Conservation (phyloP, 2,329 filamentous ascomycete genomes). For the Penicillium paneum region DNA sequence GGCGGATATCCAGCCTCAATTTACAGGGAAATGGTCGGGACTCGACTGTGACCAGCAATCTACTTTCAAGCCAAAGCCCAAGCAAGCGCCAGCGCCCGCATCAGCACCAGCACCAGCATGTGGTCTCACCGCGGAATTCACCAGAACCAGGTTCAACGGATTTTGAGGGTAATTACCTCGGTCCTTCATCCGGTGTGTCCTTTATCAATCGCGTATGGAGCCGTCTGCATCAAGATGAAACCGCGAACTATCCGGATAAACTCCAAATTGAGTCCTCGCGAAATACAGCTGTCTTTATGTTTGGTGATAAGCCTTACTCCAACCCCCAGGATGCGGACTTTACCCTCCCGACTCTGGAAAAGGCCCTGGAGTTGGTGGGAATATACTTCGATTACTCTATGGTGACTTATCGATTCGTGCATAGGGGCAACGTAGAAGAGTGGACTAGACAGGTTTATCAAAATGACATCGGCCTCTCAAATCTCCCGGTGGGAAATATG, state of each 20-base stretch:
- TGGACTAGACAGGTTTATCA: conserved; percentile 47
- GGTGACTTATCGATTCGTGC: conserved; percentile 58
- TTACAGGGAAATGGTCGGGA: not conserved
- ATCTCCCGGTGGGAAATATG: conserved; percentile 40
- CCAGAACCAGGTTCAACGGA: conserved; percentile 50
- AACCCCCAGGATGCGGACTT: conserved; percentile 35
- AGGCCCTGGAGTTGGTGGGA: conserved; percentile 46
- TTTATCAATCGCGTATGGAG: conserved; percentile 66
- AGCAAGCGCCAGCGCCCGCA: conserved; percentile 4
- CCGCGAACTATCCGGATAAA: conserved; percentile 29
- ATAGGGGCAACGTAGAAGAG: conserved; percentile 51
- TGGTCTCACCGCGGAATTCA: conserved; percentile 35
- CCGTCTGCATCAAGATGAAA: conserved; percentile 58
- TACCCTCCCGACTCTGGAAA: conserved; percentile 40
- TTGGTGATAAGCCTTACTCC: conserved; percentile 52
- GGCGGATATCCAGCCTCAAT: not conserved
- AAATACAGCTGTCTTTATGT: conserved; percentile 48
- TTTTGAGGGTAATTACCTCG: conserved; percentile 56
- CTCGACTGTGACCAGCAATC: not conserved
- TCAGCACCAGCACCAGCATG: conserved; percentile 10
- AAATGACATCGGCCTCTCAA: conserved; percentile 36
- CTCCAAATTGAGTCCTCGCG: conserved; percentile 33
- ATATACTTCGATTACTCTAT: conserved; percentile 61
- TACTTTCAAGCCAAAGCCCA: not conserved
- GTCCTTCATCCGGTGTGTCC: conserved; percentile 51